A percentile compares a stretch with the other conserved stretches of the same genome.
phyloP scores from a whole-genome alignment of 371 early-diverging fungal species.

The Lichtheimia ramosa region DNA sequence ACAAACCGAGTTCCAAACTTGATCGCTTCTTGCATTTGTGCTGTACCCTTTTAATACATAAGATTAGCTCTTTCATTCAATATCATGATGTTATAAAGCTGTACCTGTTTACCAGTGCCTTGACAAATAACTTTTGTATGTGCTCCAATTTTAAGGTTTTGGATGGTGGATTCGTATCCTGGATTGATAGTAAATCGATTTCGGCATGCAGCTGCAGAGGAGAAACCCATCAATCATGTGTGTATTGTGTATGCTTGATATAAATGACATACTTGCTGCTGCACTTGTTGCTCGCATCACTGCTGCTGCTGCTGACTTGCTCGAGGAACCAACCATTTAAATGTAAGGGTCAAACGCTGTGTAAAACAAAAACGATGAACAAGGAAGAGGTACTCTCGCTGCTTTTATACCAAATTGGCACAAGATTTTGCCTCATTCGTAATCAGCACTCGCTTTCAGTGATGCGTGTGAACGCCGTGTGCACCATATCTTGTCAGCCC shows the following conservation, averaged over 20 bases:
- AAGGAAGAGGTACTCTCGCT: background rate
- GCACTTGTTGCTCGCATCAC: slow-evolving; percentile 10
- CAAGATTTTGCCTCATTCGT: slow-evolving; percentile 4
- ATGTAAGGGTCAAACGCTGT: background rate
- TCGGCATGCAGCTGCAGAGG: slow-evolving; percentile 31
- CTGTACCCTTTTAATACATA: slow-evolving; percentile 88
- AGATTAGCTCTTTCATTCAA: background rate
- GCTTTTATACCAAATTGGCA: no score
- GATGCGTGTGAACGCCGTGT: slow-evolving; percentile 2
- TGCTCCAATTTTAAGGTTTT: slow-evolving; percentile 91
- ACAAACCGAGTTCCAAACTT: slow-evolving; percentile 98
- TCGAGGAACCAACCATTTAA: slow-evolving; percentile 5
- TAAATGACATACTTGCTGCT: slow-evolving; percentile 6
- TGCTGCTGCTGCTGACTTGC: slow-evolving; percentile 8
- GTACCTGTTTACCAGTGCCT: slow-evolving; percentile 97
- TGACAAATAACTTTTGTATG: slow-evolving; percentile 97
- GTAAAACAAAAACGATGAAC: background rate
- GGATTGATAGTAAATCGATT: slow-evolving; percentile 35
- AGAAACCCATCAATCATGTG: no score
- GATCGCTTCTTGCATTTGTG: slow-evolving; percentile 97
- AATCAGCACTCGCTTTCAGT: background rate
- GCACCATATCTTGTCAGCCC: no score
- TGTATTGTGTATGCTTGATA: no score
- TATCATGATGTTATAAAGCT: background rate
- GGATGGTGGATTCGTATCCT: slow-evolving; percentile 83